These are phyloP conservation scores for Leccinum variicolor DNA, from an alignment of 768 basidiomycete genomes.

Conservation along the genomic window DNA sequence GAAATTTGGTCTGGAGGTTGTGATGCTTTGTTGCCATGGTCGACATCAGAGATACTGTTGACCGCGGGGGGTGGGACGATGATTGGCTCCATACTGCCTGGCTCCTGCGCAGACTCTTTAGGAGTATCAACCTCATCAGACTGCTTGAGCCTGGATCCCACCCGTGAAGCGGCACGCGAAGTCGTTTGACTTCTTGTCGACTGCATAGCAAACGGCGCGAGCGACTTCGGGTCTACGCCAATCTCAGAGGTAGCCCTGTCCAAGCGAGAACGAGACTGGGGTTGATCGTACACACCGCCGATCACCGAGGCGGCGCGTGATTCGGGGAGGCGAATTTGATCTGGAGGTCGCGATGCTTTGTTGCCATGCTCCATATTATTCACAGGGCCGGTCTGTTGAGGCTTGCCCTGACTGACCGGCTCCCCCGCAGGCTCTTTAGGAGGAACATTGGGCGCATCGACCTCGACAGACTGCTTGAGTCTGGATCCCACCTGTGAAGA, in stretches of 20 bases:
- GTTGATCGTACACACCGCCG: conserved; percentile 24
- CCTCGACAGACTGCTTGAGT: neutral
- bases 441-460: no score
- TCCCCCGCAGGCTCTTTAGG: conserved; percentile 2
- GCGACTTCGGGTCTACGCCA: conserved; percentile 12
- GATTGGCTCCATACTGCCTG: conserved; percentile 5
- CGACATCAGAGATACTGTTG: conserved; percentile 14
- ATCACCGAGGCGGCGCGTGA: conserved; percentile 31
- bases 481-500: conserved; percentile 5
- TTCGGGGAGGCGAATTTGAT: conserved; percentile 23
- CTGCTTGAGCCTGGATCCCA: conserved; percentile 3
- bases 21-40: conserved; percentile 1
- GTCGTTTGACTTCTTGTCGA: conserved; percentile 1
- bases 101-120: neutral
- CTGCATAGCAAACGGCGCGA: conserved; percentile 3
- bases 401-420: neutral
- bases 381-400: neutral
- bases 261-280: conserved; percentile 11
- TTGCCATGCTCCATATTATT: conserved; percentile 5
- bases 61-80: conserved; percentile 8
- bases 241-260: conserved; percentile 25
- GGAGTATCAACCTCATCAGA: neutral
- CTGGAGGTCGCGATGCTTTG: conserved; percentile 11
- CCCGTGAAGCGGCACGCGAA: conserved; percentile 3
- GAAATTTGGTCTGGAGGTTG: conserved; percentile 20